Conservation (phyloP, 495 filamentous ascomycete species). For the Tuber calosporum region DNA sequence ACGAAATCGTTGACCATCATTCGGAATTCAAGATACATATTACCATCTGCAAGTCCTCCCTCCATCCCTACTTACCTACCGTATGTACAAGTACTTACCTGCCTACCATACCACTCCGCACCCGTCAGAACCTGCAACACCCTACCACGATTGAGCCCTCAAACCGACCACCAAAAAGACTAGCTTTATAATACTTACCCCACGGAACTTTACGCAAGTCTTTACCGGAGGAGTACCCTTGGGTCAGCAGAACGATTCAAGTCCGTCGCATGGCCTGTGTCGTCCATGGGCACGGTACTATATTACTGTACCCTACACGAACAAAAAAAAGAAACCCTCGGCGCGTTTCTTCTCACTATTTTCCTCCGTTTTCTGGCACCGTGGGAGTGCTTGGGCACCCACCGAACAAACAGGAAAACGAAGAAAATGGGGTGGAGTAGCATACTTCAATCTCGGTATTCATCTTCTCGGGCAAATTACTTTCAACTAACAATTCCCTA, state of each 20-base stretch:
- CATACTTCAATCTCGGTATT: neutral
- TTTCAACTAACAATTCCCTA: neutral
- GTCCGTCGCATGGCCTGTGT: neutral
- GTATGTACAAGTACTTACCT: too few relatives aligned
- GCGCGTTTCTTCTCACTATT: neutral
- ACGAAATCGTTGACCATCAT: neutral
- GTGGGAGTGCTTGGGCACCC: too few relatives aligned
- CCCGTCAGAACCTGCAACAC: too few relatives aligned
- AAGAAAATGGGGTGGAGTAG: neutral
- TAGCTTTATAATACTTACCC: too few relatives aligned
- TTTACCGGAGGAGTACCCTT: too few relatives aligned
- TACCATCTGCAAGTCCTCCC: neutral
- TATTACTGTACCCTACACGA: too few relatives aligned
- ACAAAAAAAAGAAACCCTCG: neutral
- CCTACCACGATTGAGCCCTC: too few relatives aligned
- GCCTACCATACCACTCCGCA: neutral
- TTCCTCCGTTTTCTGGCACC: neutral
- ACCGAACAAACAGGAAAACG: neutral
- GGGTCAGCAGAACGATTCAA: too few relatives aligned
- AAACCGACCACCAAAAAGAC: too few relatives aligned
- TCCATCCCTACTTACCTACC: neutral
- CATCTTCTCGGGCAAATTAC: neutral
- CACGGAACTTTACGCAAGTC: too few relatives aligned
- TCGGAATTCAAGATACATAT: neutral
- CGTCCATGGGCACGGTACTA: neutral